These are phyloP conservation scores for Colletotrichum higginsianum DNA, from an alignment of 2,329 filamentous ascomycete genomes.

Conservation along the genomic window DNA sequence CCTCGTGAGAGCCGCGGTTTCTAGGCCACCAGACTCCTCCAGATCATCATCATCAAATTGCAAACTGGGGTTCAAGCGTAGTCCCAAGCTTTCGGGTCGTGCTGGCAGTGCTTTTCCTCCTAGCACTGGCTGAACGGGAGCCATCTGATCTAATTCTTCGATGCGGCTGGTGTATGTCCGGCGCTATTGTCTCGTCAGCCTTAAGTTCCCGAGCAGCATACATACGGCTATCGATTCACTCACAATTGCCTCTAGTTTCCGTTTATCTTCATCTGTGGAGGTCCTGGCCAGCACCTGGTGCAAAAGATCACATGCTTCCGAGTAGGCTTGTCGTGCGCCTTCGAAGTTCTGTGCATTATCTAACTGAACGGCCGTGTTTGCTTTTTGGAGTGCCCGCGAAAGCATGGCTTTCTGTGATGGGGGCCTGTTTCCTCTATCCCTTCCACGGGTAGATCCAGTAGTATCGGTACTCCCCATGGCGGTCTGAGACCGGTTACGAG, in stretches of 20 bases:
- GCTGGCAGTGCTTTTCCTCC: conserved; percentile 84
- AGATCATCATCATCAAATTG: conserved; percentile 53
- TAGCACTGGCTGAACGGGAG: conserved; percentile 61
- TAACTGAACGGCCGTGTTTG: conserved; percentile 93
- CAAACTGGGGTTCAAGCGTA: conserved; percentile 57
- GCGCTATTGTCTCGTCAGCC: conserved; percentile 68
- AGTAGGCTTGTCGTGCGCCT: conserved; percentile 90
- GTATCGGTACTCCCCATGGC: conserved; percentile 63
- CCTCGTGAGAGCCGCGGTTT: conserved; percentile 67
- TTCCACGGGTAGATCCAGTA: conserved; percentile 53
- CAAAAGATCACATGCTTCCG: conserved; percentile 89
- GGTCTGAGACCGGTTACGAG: conserved; percentile 61
- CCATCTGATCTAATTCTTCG: conserved; percentile 84
- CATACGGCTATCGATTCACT: conserved; percentile 56
- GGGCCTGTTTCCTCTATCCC: conserved; percentile 56
- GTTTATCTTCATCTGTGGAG: conserved; percentile 86
- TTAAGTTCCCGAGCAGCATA: not conserved
- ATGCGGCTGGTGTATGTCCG: conserved; percentile 93
- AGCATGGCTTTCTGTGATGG: conserved; percentile 95
- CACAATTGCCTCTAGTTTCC: conserved; percentile 94
- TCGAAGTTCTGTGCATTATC: conserved; percentile 97
- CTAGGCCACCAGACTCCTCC: conserved; percentile 62
- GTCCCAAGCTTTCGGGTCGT: conserved; percentile 72
- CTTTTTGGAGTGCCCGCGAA: conserved; percentile 94
- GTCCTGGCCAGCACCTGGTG: conserved; percentile 91